These are phyloP conservation scores for Hordeum marinum DNA, from an alignment of 176 grass and related monocot genomes.

Conservation along the genomic window DNA sequence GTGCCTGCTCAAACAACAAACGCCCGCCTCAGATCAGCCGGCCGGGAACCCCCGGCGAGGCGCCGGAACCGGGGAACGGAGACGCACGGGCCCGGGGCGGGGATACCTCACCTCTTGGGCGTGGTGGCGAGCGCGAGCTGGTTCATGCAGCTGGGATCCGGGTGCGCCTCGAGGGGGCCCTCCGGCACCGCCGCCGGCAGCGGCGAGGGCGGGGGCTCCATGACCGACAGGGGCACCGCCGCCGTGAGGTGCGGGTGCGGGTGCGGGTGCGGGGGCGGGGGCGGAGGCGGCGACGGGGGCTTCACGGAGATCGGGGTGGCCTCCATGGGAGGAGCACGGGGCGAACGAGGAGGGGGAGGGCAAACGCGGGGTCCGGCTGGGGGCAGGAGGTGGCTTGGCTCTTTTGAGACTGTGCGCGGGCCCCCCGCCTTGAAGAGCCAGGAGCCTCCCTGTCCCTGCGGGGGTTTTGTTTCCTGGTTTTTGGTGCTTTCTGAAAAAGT, in stretches of 20 bases:
- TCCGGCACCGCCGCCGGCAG: background rate
- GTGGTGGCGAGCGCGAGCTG: constrained; percentile 45
- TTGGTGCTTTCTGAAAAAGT: background rate
- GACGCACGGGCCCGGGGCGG: background rate
- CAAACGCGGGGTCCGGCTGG: constrained; percentile 20
- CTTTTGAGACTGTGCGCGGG: constrained; percentile 34
- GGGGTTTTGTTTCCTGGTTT: constrained; percentile 2
- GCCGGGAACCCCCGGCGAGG: background rate
- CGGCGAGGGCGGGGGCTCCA: background rate
- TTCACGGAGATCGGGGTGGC: constrained; percentile 59
- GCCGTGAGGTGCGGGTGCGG: background rate
- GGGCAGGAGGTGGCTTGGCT: constrained; percentile 1
- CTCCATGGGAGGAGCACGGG: constrained; percentile 34
- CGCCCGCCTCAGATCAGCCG: constrained; percentile 4
- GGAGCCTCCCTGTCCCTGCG: background rate
- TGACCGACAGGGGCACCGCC: background rate
- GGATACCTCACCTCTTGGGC: constrained; percentile 35
- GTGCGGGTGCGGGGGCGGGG: background rate
- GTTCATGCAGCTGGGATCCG: constrained; percentile 28
- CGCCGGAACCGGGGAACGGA: background rate
- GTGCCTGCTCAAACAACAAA: constrained; percentile 37
- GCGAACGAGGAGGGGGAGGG: background rate
- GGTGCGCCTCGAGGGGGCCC: background rate
- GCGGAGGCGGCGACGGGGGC: constrained; percentile 30
- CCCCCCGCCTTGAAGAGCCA: background rate